A percentile compares a stretch with the other conserved stretches of the same genome.
Evolutionary conservation across 2,329 filamentous ascomycete genomes (phyloP).

Genomic region (Alternaria triticina): DNA sequence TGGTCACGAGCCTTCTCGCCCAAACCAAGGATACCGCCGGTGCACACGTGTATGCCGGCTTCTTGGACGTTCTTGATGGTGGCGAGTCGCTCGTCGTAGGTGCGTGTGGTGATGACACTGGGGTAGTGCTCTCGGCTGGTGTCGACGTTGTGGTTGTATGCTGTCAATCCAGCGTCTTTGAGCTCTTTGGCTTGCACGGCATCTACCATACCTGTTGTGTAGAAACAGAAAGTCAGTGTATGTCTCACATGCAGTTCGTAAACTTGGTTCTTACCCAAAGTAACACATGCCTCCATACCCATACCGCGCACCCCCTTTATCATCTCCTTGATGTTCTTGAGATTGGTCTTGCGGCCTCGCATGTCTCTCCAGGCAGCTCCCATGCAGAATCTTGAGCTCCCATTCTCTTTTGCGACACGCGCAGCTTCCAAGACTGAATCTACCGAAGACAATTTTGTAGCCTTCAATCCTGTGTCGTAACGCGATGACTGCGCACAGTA

Average conservation of each 20-base stretch:
- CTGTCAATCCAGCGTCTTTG: slow-evolving; percentile 82
- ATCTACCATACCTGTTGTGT: slow-evolving; percentile 52
- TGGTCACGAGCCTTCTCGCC: slow-evolving; percentile 82
- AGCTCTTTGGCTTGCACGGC: slow-evolving; percentile 79
- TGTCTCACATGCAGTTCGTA: neutral
- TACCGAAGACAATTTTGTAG: slow-evolving; percentile 79
- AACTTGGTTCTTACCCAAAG: slow-evolving; percentile 80
- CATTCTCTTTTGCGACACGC: slow-evolving; percentile 77
- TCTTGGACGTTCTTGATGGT: slow-evolving; percentile 82
- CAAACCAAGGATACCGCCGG: slow-evolving; percentile 84
- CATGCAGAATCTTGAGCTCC: slow-evolving; percentile 93
- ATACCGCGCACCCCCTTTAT: slow-evolving; percentile 78
- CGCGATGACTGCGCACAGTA: slow-evolving; percentile 91
- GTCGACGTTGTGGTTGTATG: slow-evolving; percentile 95
- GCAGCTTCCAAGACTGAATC: slow-evolving; percentile 82
- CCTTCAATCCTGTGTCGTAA: slow-evolving; percentile 77
- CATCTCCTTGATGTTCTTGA: slow-evolving; percentile 88
- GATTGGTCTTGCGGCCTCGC: slow-evolving; percentile 82
- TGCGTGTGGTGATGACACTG: slow-evolving; percentile 81
- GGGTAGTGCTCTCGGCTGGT: slow-evolving; percentile 90
- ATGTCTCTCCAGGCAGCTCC: slow-evolving; percentile 94
- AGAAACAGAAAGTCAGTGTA: neutral
- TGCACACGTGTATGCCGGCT: slow-evolving; percentile 89
- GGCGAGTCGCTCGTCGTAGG: slow-evolving; percentile 83
- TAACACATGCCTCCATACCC: slow-evolving; percentile 94